These are phyloP conservation scores for Colletotrichum sidae DNA, from an alignment of 2,329 filamentous ascomycete species.

Conservation along the genomic window DNA sequence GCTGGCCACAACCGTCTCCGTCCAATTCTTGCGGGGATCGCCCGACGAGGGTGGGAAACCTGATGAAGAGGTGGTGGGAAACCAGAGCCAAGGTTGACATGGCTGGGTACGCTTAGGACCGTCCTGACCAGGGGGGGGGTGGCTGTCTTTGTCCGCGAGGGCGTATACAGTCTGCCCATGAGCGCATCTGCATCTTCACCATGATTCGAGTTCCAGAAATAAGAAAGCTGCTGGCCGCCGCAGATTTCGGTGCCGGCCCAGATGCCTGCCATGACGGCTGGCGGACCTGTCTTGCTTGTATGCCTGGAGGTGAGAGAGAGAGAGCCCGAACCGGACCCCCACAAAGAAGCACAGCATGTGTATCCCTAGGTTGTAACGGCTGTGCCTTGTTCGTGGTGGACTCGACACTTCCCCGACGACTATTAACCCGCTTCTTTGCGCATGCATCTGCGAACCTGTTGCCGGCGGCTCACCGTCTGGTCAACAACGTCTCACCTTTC, in stretches of 20 bases:
- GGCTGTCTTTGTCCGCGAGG: not conserved
- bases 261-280: slow-evolving; percentile 10
- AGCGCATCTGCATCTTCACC: slow-evolving; percentile 32
- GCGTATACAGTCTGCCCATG: slow-evolving; percentile 22
- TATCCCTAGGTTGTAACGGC: slow-evolving; percentile 29
- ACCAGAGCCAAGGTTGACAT: slow-evolving; percentile 1
- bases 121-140: slow-evolving; percentile 11
- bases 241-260: slow-evolving; percentile 28
- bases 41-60: slow-evolving; percentile 23
- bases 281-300: slow-evolving; percentile 8
- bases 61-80: slow-evolving; percentile 20
- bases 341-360: slow-evolving; percentile 1
- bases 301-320: not conserved
- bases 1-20: slow-evolving; percentile 20
- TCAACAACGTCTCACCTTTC: slow-evolving; percentile 26
- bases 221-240: slow-evolving; percentile 33
- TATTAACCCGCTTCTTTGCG: not conserved
- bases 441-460: slow-evolving; percentile 24
- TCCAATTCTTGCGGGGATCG: slow-evolving; percentile 31
- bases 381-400: slow-evolving; percentile 5
- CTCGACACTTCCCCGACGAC: slow-evolving; percentile 8
- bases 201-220: slow-evolving; percentile 33
- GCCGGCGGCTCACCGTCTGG: slow-evolving; percentile 26
- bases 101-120: slow-evolving; percentile 24
- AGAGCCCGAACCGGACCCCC: slow-evolving; percentile 6